These are phyloP conservation scores for Ascochyta koolunga DNA, from an alignment of 2,329 filamentous ascomycete genomes.

Conservation along the genomic window DNA sequence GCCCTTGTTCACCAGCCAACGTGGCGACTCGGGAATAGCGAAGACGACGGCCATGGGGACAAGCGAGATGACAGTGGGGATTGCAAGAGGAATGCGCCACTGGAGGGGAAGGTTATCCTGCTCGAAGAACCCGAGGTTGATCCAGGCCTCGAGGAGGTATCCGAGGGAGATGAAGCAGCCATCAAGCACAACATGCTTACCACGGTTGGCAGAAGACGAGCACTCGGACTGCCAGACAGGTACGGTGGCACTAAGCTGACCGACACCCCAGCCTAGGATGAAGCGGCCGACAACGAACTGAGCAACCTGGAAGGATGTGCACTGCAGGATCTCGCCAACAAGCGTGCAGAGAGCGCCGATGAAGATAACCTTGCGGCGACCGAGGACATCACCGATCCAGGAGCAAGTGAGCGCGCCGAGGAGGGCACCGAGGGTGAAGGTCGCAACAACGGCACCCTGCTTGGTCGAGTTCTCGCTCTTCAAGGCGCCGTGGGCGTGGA, in stretches of 20 bases:
- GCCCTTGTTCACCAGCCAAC: constrained; percentile 71
- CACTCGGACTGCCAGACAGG: constrained; percentile 56
- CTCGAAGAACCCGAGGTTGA: constrained; percentile 63
- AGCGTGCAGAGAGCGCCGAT: constrained; percentile 49
- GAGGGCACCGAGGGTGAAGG: constrained; percentile 55
- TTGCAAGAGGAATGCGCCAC: constrained; percentile 73
- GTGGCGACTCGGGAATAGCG: constrained; percentile 73
- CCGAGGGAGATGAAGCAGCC: constrained; percentile 56
- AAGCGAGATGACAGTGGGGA: constrained; percentile 63
- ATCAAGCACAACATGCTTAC: constrained; percentile 51
- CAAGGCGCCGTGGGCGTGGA: constrained; percentile 49
- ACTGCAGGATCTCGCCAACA: constrained; percentile 53
- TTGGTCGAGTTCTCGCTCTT: constrained; percentile 54
- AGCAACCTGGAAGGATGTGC: constrained; percentile 52
- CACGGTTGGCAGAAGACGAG: constrained; percentile 47
- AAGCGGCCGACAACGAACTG: constrained; percentile 56
- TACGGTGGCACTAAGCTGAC: constrained; percentile 52
- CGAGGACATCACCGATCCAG: constrained; percentile 54
- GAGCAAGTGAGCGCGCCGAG: constrained; percentile 55
- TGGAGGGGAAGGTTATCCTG: constrained; percentile 62
- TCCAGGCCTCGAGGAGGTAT: constrained; percentile 56
- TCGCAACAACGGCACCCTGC: constrained; percentile 54
- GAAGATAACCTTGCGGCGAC: constrained; percentile 55
- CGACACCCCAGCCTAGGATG: constrained; percentile 53
- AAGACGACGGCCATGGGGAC: constrained; percentile 63